Base-by-base conservation (phyloP, 371 early-diverging fungal species). In the Zancudomyces culisetae region DNA sequence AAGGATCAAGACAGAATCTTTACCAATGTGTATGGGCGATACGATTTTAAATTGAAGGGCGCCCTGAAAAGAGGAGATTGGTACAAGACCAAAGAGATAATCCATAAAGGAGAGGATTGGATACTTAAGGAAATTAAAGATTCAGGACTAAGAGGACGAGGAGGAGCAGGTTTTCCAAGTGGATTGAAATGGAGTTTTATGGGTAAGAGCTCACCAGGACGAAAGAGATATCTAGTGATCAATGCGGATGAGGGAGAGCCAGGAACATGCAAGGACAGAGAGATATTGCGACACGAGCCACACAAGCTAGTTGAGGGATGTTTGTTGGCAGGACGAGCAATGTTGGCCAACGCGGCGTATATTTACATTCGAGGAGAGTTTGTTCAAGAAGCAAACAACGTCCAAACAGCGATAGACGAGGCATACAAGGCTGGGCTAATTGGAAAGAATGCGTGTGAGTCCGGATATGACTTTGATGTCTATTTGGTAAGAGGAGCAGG, bases 221-320 rank as follows among this genome's bases (percentile, higher is more conserved):
- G 48, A 20, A 24, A 13, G n/a, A 80, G 90, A 35, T 96, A 94
- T 66, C 76, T 96, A 64, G 94, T 94, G 41, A 77, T 96, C 61
- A 96, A 96, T 63, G 93, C 94, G 54, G 95, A 96, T 67, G 97
- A 96, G 68, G 97, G 97, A 61, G 94, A 95, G 70, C 97, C 97
- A 13, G 93, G 93, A 53, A 96, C 97, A 49, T 96, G 97, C 81
- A 95, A 95, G 73, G 97, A 96, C 75, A 84, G 97, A 60, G 97
- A 96, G 67, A 96, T 96, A 60, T 77, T 96, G 76, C 84, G 97
- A 58, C 83, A 88, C 61, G 97, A 96, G 57, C 97, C 97, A 46
- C 97, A 96, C 75, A 96, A 94, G 73, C 77, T 94, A 48, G 71
- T 96, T 51, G 97, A 96, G 70, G 97, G 97, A 54, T 93, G 94